A percentile compares a stretch with the other conserved stretches of the same genome.
phyloP scores from a whole-genome alignment of 441 rosid species.

The Gossypium aridum region DNA sequence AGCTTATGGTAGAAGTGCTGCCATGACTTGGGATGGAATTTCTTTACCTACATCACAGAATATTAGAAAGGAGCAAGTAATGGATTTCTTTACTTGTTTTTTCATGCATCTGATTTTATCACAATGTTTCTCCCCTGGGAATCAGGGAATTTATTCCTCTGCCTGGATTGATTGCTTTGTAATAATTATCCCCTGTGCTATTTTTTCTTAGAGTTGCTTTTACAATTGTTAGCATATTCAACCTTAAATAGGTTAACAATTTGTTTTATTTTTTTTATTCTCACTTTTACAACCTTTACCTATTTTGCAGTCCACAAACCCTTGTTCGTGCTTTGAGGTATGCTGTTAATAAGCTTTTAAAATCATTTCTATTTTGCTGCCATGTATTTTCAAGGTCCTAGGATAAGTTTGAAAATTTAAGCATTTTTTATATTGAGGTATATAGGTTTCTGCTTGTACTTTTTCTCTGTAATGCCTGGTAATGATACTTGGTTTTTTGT shows the following conservation, averaged over 20 bases:
- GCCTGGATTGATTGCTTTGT: constrained; percentile 4
- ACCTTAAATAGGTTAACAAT: background rate
- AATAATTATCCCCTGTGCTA: background rate
- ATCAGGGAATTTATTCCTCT: background rate
- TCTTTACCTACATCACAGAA: background rate
- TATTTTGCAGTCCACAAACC: constrained; percentile 89
- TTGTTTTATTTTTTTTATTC: constrained; percentile 4
- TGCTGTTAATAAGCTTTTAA: constrained; percentile 18
- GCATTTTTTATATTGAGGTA: background rate
- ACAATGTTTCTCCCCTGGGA: background rate
- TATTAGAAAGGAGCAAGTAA: background rate
- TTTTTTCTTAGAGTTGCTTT: background rate
- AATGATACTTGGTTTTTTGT: background rate
- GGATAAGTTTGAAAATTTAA: background rate
- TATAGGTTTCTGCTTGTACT: background rate
- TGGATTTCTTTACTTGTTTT: background rate
- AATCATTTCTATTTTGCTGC: background rate
- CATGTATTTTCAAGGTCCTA: background rate
- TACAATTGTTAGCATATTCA: background rate
- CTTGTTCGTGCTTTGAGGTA: constrained; percentile 98
- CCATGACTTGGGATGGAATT: constrained; percentile 6
- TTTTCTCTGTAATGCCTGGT: background rate
- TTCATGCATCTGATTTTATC: background rate
- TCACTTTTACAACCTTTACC: constrained; percentile 9
- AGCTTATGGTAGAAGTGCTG: background rate